Conservation (phyloP, 2,329 filamentous ascomycete species). For the Capronia americana region DNA sequence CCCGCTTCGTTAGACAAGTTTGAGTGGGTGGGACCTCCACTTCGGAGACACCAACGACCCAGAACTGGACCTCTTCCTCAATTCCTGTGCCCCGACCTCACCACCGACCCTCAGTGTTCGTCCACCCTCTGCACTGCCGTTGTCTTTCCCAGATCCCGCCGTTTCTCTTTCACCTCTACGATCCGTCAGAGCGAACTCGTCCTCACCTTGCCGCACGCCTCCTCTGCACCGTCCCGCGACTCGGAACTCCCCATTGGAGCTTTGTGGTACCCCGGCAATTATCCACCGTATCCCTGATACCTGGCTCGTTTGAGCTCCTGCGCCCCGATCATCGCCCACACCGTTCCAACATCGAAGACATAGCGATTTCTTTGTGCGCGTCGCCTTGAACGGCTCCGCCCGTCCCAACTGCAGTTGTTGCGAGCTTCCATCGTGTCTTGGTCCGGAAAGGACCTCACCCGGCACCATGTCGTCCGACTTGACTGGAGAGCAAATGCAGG, state of each 20-base stretch:
- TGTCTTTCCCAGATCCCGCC: slow-evolving; percentile 6
- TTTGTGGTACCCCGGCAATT: slow-evolving; percentile 17
- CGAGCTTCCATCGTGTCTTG: slow-evolving; percentile 29
- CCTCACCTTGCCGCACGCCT: slow-evolving; percentile 5
- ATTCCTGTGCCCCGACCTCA: slow-evolving; percentile 31
- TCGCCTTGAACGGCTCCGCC: slow-evolving; percentile 26
- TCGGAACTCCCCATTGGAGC: slow-evolving; percentile 17
- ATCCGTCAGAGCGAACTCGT: background rate
- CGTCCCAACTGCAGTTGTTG: slow-evolving; percentile 37
- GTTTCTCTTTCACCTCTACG: slow-evolving; percentile 1
- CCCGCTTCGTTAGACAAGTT: slow-evolving; percentile 10
- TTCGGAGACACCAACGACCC: slow-evolving; percentile 1
- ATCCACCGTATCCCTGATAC: slow-evolving; percentile 34
- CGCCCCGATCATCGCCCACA: slow-evolving; percentile 27
- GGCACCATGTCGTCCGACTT: slow-evolving; percentile 55
- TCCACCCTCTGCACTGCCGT: background rate
- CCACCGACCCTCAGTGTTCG: slow-evolving; percentile 17
- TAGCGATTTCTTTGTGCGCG: slow-evolving; percentile 43
- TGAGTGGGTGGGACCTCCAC: slow-evolving; percentile 2
- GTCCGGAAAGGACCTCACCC: slow-evolving; percentile 41
- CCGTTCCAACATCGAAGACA: slow-evolving; percentile 42
- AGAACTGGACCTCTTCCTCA: slow-evolving; percentile 14
- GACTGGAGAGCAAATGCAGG: slow-evolving; percentile 75
- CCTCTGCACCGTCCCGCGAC: slow-evolving; percentile 14
- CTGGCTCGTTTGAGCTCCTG: slow-evolving; percentile 34